Base-by-base conservation (phyloP, 192 early-diverging fungal species). In the Linderina pennispora region DNA sequence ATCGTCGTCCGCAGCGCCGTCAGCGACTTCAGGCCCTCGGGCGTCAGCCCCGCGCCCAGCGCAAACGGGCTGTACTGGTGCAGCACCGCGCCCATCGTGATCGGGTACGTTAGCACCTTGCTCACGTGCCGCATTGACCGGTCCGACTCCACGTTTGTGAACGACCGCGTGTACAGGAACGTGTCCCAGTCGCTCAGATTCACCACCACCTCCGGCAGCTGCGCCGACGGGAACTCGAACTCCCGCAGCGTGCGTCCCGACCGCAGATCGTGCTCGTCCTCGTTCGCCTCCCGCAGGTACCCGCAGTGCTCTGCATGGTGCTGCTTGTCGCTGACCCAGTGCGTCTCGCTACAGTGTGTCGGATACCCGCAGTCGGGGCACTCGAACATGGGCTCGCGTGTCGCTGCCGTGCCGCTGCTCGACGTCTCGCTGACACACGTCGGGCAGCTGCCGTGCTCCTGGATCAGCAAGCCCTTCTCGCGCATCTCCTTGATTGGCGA, bases 301-400 rank as follows among this genome's bases (percentile, higher is more conserved):
- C 48, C 48, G 58, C 87, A 87, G 23, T 77, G 47, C 53, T 84
- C 64, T 19, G 58, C 57, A 56, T 82, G 77, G 20, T 79, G 66
- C 23, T 53, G 56, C 36, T 62, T 74, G 37, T 78, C 85, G 43
- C 65, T 58, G 17, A 55, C 42, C 76, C 84, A 86, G 58, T 89
- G 87, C 53, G 79, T 65, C 36, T 76, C 63, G 48, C 74, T 75
- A 53, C 87, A 89, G 55, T 89, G 84, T 21, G 84, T 89, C 35
- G 86, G 86, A 46, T 83, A 86, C 26, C 86, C 86, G 58, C 86
- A 89, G 45, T 80, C 76, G 13, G 84, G 83, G 52, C 87, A 89
- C 53, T 86, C 84, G 36, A 74, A 86, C 23, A 40, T 44, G 11
- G 84, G 81, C 28, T 61, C 60, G 13, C 63, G 62, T 40, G 69